phyloP scores from a whole-genome alignment of 768 basidiomycete species.

The Xerocomellus intermedius region DNA sequence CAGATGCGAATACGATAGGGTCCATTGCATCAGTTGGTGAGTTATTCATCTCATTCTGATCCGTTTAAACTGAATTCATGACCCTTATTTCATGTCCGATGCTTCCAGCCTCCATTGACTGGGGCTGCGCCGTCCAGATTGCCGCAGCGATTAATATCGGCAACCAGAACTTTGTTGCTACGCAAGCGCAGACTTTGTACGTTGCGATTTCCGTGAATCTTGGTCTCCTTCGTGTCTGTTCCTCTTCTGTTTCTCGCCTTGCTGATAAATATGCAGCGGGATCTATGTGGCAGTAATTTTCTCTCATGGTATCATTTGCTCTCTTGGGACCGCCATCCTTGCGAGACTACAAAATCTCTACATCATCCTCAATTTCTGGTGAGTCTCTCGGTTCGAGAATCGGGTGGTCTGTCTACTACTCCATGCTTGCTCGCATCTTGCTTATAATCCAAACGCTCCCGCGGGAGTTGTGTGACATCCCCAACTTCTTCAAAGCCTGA shows the following conservation, averaged over 20 bases:
- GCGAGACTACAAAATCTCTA: slow-evolving; percentile 72
- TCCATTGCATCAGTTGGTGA: slow-evolving; percentile 41
- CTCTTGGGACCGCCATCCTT: slow-evolving; percentile 61
- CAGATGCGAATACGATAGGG: slow-evolving; percentile 55
- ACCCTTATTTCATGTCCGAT: background rate
- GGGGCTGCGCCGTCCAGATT: slow-evolving; percentile 64
- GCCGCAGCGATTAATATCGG: slow-evolving; percentile 64
- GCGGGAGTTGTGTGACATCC: too few relatives aligned
- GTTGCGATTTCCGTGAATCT: slow-evolving; percentile 1
- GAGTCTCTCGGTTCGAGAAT: slow-evolving; percentile 25
- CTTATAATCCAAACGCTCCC: too few relatives aligned
- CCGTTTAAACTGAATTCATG: background rate
- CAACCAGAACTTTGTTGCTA: slow-evolving; percentile 36
- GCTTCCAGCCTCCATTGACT: slow-evolving; percentile 56
- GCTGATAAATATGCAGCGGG: slow-evolving; percentile 41
- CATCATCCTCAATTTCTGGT: slow-evolving; percentile 68
- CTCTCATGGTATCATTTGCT: slow-evolving; percentile 63
- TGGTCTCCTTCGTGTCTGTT: background rate
- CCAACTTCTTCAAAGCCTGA: too few relatives aligned
- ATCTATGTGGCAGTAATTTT: slow-evolving; percentile 62
- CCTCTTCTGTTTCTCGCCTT: background rate
- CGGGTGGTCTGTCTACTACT: too few relatives aligned
- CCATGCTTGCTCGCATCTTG: background rate
- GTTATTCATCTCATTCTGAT: background rate
- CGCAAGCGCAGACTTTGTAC: slow-evolving; percentile 45